Evolutionary conservation across 306 rosid genomes (phyloP).

Genomic region (Styphnolobium japonicum): DNA sequence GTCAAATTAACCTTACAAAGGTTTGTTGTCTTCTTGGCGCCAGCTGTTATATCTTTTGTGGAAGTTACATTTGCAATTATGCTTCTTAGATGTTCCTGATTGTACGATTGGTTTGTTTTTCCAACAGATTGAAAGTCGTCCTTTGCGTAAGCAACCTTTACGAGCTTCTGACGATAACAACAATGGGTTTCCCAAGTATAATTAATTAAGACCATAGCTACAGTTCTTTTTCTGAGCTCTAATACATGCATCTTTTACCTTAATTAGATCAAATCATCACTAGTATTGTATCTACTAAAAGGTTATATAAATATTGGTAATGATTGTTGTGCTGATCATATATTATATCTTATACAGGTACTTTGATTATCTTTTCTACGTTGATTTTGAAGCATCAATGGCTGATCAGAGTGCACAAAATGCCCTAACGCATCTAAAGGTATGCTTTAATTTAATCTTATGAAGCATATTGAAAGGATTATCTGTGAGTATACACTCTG

Average conservation of each 20-base stretch:
- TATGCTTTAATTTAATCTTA: constrained; percentile 28
- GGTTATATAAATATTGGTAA: background rate
- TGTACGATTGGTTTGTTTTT: constrained; percentile 30
- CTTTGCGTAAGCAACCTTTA: constrained; percentile 76
- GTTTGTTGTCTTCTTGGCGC: constrained; percentile 29
- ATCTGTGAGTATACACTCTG: constrained; percentile 6
- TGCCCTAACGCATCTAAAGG: constrained; percentile 80
- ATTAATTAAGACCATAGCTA: constrained; percentile 25
- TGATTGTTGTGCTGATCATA: constrained; percentile 26
- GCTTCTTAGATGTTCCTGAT: constrained; percentile 8
- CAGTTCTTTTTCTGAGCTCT: background rate
- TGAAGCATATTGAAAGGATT: constrained; percentile 15
- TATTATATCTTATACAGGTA: constrained; percentile 48
- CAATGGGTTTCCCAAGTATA: constrained; percentile 61
- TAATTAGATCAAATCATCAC: background rate
- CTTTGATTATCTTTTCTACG: constrained; percentile 91
- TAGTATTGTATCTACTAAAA: constrained; percentile 3
- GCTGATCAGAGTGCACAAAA: constrained; percentile 91
- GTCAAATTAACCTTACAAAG: constrained; percentile 87
- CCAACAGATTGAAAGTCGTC: constrained; percentile 92
- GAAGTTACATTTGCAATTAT: constrained; percentile 17
- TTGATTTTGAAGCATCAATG: constrained; percentile 97
- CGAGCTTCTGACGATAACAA: constrained; percentile 61
- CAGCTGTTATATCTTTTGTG: background rate
- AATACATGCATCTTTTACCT: background rate